Evolutionary conservation across 805 yeast genomes (phyloP), one percentile per base, ranked within the genome.

Genomic region (Cyberlindnera veronae): DNA sequence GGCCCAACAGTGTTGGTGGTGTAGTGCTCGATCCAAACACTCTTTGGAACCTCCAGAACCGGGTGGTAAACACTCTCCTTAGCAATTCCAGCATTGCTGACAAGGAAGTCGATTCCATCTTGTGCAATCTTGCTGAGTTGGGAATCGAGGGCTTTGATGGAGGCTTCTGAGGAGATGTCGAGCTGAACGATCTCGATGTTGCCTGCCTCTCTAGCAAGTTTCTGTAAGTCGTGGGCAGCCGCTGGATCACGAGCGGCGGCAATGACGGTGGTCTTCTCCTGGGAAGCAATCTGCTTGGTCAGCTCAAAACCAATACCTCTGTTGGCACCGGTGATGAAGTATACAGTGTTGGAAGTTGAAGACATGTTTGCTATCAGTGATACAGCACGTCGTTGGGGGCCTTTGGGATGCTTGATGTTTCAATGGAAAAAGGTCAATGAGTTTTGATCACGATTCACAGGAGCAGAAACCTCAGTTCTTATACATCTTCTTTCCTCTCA

Each of bases 1-100:
- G 63, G 58, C 6, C 62, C 65, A 6, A 58, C 15, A 6, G 42
- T 43, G 42, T 62, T 61, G 23, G 51, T 49, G 2, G 21, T 32
- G 29, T 42, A 55, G 37, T 57, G 62, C 7, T 41, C 36, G 4
- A 44, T 4, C 45, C 46, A 49, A 1, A 22, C 14, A 2, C 34
- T 24, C 18, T 38, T 38, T n/a, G 34, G 17, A n/a, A 39, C 33
- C 3, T 32, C 23, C 4, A 41, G 11, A 7, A 29, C 42, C 3
- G 15, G 21, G 6, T 38, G 24, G 33, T 35, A 45, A 16, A 40
- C 54, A 24, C 21, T 17, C 1, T 24, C n/a, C 13, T 16, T 18
- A 6, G 36, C 38, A 21, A 51, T 39, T 16, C 38, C 55, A 39
- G 37, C 52, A 33, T 40, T 46, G 34, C 36, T 36, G 29, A 50